Evolutionary conservation across 1,284 basidiomycete species (phyloP).

Genomic region (Malassezia obtusa): DNA sequence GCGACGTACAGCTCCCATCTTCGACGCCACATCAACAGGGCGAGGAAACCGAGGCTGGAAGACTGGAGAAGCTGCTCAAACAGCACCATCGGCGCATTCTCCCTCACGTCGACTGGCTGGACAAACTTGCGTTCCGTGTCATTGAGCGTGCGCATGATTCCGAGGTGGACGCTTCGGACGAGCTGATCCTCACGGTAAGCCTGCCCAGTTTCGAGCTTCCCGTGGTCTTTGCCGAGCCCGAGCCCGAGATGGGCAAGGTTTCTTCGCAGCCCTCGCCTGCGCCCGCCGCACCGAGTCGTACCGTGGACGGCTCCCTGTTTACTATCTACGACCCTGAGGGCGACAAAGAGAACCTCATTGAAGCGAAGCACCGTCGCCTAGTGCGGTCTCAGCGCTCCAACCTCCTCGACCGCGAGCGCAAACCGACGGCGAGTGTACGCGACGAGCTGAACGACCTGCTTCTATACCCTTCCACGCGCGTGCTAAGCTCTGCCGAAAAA

Average conservation of each 20-base stretch:
- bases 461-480: constrained; percentile 77
- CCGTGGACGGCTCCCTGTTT: constrained; percentile 56
- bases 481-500: constrained; percentile 80
- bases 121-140: constrained; percentile 79
- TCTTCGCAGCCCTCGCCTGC: neutral
- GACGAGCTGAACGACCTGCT: constrained; percentile 85
- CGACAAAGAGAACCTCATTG: constrained; percentile 82
- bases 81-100: constrained; percentile 89
- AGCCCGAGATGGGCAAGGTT: constrained; percentile 8
- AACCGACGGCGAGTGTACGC: constrained; percentile 83
- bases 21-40: constrained; percentile 58
- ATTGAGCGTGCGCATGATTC: constrained; percentile 61
- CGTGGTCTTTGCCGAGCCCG: constrained; percentile 71
- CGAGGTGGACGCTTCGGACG: constrained; percentile 24
- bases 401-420: constrained; percentile 86
- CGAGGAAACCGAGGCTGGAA: constrained; percentile 74
- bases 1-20: constrained; percentile 70
- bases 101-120: constrained; percentile 89
- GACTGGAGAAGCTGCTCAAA: constrained; percentile 90
- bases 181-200: constrained; percentile 76
- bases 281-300: neutral
- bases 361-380: constrained; percentile 88
- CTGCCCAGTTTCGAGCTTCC: constrained; percentile 95
- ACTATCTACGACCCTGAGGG: constrained; percentile 85
- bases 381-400: constrained; percentile 89